Base-by-base conservation (phyloP, 495 filamentous ascomycete genomes). In the Aspergillus biplanus region DNA sequence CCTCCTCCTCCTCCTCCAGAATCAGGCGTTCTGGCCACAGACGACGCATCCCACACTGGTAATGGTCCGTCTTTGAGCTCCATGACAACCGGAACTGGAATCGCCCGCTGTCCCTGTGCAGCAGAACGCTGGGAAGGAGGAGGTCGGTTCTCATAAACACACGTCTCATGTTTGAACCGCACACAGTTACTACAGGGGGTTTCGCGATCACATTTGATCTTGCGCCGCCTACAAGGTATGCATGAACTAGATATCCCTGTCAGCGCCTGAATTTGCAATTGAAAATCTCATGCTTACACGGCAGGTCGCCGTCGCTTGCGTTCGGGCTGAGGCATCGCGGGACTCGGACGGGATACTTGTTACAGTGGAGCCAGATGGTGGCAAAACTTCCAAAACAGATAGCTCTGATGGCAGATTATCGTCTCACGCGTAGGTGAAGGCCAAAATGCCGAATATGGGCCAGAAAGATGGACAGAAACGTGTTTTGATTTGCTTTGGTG, bases 101-200 rank as follows among this genome's bases (percentile, higher is more conserved):
- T 2, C 21, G 21, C 21, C 21, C 21, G 21, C 21, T 27, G 21
- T 27, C 21, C 21, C 21, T 27, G 21, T 27, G 21, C 21, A 27
- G 21, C 21, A 2, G 21, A 2, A 27, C 21, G 21, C 21, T 27
- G 21, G 21, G 21, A 2, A 27, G 21, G 21, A 27, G 21, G 21
- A 27, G 21, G 21, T 27, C 21, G 55, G 31, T 61, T 74, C 13
- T 73, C 73, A 65, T 83, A 86, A 1, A 73, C 63, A 65, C 83
- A 86, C 5, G 49, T 62, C 4, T 62, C 70, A 49, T 70, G 80
- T 59, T 74, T 80, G 0, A 81, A 80, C 12, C 76, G 76, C 3
- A 78, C 2, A 55, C 84, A 86, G 62, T 85, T 83, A 64, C 73
- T 81, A 59, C 82, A 86, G 2, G 83, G 82, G 12, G 35, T 70